These are phyloP conservation scores for Xylogone sp. DNA, from an alignment of 2,329 filamentous ascomycete species.

Conservation along the genomic window DNA sequence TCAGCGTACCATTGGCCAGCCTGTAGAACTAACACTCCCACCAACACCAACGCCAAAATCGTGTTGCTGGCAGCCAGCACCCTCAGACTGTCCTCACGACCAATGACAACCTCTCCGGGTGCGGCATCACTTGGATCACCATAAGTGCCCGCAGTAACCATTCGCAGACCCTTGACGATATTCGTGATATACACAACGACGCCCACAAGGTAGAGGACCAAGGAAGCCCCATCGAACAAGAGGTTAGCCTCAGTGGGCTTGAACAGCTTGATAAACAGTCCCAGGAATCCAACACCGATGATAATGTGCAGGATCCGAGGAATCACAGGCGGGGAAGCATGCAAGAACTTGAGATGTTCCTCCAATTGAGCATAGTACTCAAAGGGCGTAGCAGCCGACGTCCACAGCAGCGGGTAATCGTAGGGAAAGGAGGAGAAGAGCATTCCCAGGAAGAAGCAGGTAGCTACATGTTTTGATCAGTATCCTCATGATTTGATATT, in stretches of 20 bases:
- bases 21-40: constrained; percentile 90
- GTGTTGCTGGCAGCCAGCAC: constrained; percentile 94
- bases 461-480: constrained; percentile 49
- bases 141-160: constrained; percentile 66
- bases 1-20: constrained; percentile 98
- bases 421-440: constrained; percentile 96
- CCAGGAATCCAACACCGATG: constrained; percentile 79
- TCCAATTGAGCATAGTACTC: constrained; percentile 82
- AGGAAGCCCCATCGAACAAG: constrained; percentile 77
- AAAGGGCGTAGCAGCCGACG: constrained; percentile 58
- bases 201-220: constrained; percentile 77
- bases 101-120: constrained; percentile 64
- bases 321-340: constrained; percentile 88
- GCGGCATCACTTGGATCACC: constrained; percentile 36
- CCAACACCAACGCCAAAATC: constrained; percentile 85
- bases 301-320: constrained; percentile 91
- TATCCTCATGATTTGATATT: too few species aligned
- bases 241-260: constrained; percentile 90
- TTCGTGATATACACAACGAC: constrained; percentile 93
- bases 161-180: constrained; percentile 89
- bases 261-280: constrained; percentile 94
- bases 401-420: constrained; percentile 86
- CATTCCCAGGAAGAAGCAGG: constrained; percentile 97
- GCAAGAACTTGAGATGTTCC: constrained; percentile 84
- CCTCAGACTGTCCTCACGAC: constrained; percentile 83